A percentile compares a stretch with the other conserved stretches of the same genome.
Conservation (phyloP, 257 asterid species). For the Solanum medicagineum region DNA sequence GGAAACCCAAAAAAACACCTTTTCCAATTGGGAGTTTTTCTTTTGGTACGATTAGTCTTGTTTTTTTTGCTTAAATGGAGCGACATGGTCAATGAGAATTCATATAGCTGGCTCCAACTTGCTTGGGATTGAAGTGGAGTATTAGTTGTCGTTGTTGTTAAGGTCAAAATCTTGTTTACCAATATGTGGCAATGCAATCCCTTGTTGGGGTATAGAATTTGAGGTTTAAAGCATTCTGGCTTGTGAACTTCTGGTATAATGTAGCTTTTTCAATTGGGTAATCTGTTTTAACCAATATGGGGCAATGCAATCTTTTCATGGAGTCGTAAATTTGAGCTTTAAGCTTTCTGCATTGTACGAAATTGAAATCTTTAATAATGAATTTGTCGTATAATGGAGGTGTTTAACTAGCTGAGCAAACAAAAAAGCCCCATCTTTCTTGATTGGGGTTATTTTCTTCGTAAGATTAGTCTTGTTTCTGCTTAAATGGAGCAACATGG, state of each 20-base stretch:
- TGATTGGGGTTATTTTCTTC: neutral
- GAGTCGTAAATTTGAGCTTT: no score
- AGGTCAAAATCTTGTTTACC: neutral
- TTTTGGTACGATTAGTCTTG: neutral
- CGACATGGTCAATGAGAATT: neutral
- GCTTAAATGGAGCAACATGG: neutral
- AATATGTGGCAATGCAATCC: neutral
- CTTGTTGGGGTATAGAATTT: neutral
- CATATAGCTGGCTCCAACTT: neutral
- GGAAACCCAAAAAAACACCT: neutral
- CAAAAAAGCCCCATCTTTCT: no score
- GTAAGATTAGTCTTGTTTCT: neutral
- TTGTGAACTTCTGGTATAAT: neutral
- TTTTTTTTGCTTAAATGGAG: neutral
- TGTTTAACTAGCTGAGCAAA: neutral
- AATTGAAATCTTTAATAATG: neutral
- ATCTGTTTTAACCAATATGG: neutral
- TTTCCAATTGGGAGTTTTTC: neutral
- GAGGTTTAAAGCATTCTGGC: neutral
- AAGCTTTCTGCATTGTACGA: neutral
- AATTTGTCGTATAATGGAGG: neutral
- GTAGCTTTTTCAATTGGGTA: neutral
- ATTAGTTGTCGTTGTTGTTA: no score
- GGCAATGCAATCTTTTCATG: neutral
- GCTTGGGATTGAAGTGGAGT: neutral